Base-by-base conservation (phyloP, 2,329 filamentous ascomycete genomes). In the Botrytis squamosa region DNA sequence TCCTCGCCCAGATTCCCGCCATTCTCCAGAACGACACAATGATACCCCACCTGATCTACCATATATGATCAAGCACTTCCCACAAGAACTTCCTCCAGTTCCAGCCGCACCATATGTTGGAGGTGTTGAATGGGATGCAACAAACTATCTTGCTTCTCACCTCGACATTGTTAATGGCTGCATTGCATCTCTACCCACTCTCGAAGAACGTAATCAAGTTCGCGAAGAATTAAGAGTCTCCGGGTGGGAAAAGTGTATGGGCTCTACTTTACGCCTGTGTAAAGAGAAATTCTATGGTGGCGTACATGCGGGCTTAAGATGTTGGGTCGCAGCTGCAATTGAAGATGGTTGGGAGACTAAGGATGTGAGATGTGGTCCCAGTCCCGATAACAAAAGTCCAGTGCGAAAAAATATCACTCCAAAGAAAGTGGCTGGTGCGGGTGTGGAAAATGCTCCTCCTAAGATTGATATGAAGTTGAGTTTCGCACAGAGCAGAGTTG, bases 41-140 rank as follows among this genome's bases (percentile, higher is more conserved):
- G 44, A 68, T 40, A 55, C 38, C 12, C 72, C 80, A 82, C 82
- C 84, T n/a, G 82, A 82, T 52, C 88, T 88, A 77, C 86, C 86
- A 66, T 93, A 89, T 85, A 92, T 91, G 86, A 80, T 86, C 67
- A 86, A 88, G 29, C 89, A 95, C 83, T 98, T 98, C 81, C 95
- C 96, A 0, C 89, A 91, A 65, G 93, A 95, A 77, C 90, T 94
- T 0, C 93, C 95, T 5, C 96, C 96, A 0, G 94, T 98, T 0
- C 94, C 95, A 40, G 95, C 96, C 25, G 95, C 95, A 8, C 95
- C 95, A 0, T 98, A 98, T 80, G 95, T 98, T 60, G 96, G 96
- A 67, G 95, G 96, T 71, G 96, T 98, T 16, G 96, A 99, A 83
- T 98, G 96, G 96, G 96, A 98, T 81, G 96, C 96, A 4, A 98